Evolutionary conservation across 352 stramenopile genomes (phyloP).

Genomic region (Phytophthora pini): DNA sequence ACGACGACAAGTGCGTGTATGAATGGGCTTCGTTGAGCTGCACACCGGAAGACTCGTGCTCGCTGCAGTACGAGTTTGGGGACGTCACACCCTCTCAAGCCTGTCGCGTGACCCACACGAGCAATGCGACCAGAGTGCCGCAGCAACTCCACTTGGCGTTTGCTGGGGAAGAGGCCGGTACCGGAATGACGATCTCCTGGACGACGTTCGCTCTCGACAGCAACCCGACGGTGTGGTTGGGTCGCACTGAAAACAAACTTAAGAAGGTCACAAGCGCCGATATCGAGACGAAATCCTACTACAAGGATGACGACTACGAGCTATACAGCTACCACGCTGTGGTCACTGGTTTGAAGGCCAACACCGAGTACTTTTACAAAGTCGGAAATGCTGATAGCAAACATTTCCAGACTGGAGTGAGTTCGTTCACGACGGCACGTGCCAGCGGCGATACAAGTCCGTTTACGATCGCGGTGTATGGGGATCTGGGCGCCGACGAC

Average conservation of each 20-base stretch:
- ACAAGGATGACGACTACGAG: slow-evolving; percentile 52
- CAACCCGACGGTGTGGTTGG: slow-evolving; percentile 49
- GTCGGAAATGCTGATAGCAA: slow-evolving; percentile 18
- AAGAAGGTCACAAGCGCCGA: slow-evolving; percentile 18
- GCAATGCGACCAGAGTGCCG: slow-evolving; percentile 35
- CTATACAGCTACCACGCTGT: slow-evolving; percentile 42
- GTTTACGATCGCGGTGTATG: slow-evolving; percentile 40
- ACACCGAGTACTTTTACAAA: slow-evolving; percentile 40
- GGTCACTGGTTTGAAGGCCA: slow-evolving; percentile 24
- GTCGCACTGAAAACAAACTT: slow-evolving; percentile 5
- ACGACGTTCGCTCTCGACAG: slow-evolving; percentile 39
- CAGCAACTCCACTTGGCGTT: slow-evolving; percentile 53
- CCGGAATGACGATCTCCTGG: slow-evolving; percentile 50
- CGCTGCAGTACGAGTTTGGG: slow-evolving; percentile 49
- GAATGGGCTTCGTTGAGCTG: slow-evolving; percentile 37
- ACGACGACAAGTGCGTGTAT: slow-evolving; percentile 51
- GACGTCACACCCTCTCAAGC: slow-evolving; percentile 50
- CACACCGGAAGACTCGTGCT: slow-evolving; percentile 34
- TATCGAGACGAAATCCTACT: slow-evolving; percentile 44
- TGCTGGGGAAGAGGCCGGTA: slow-evolving; percentile 40
- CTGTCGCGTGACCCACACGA: slow-evolving; percentile 36
- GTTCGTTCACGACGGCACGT: slow-evolving; percentile 42
- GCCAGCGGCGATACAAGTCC: slow-evolving; percentile 22
- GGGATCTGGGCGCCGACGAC: slow-evolving; percentile 35
- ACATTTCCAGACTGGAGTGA: slow-evolving; percentile 31